Base-by-base conservation (phyloP, 441 rosid species). In the Pelargonium citronellum region DNA sequence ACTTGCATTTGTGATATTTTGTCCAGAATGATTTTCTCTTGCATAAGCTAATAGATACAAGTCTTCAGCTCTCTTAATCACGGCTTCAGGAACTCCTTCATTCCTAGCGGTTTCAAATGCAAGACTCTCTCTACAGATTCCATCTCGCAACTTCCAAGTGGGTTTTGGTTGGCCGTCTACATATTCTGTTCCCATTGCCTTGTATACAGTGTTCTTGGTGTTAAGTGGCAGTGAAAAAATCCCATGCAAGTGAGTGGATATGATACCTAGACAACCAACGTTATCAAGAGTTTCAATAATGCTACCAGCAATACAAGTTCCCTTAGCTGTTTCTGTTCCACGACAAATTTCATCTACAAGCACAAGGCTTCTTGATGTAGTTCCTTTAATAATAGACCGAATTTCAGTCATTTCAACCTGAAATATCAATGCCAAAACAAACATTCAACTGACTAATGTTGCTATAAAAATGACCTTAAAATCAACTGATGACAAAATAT, bases 381-480 rank as follows among this genome's bases (percentile, higher is more conserved):
- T 84, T 81, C 83, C 89, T 73, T 77, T 82, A 17, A 92, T 71
- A 63, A 95, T 82, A 73, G 94, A 88, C 67, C 96, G 87, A 61
- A 95, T 83, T 79, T 95, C 98, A 22, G 94, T 88, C 99, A 95
- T 95, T 83, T 95, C 99, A n/a, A 95, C 95, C 99, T 95, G 83
- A 76, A 43, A 67, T 30, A 24, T 37, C 4, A 68, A 60, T 39
- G 30, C 0, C 49, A 43, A 0, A 8, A 46, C 46, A 49, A 65
- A 44, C 22, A 57, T 17, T 66, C 13, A 46, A 66, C 12, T 67
- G 39, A 53, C 30, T n/a, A 19, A 6, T 15, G 17, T 55, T 16
- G 22, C 1, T 16, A 15, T 9, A 55, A 5, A 16, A 55, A 55
- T 16, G 22, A 55, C 7, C 61, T 10, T 47, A 47, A 47, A 47